phyloP scores from a whole-genome alignment of 108 stramenopile species.

The Nannochloropsis gaditana region DNA sequence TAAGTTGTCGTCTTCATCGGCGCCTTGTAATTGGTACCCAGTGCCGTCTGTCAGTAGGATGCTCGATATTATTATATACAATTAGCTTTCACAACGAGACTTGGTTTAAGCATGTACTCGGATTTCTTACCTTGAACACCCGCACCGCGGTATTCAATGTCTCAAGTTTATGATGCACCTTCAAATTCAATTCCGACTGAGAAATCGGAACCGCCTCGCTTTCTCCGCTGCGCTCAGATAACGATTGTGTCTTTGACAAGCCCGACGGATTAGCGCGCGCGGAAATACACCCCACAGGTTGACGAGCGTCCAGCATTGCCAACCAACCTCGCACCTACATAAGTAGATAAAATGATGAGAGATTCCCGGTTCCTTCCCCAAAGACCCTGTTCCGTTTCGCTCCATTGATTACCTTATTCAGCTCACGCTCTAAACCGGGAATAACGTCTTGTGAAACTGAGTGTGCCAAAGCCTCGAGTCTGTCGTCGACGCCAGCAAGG shows the following conservation, averaged over 20 bases:
- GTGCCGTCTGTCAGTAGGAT: neutral
- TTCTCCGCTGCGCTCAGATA: no score
- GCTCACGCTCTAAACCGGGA: neutral
- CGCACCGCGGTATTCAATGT: neutral
- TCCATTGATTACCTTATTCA: neutral
- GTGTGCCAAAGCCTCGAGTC: neutral
- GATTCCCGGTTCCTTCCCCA: neutral
- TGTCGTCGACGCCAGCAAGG: neutral
- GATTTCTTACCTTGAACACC: neutral
- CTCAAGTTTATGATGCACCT: neutral
- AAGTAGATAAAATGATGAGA: neutral
- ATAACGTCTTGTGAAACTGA: slow-evolving; percentile 4
- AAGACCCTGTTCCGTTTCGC: neutral
- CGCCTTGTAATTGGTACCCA: neutral
- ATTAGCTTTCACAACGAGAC: no score
- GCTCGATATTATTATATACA: neutral
- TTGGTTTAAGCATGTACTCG: neutral
- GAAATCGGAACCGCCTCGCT: no score
- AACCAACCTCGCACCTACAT: slow-evolving; percentile 1
- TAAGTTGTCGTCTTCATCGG: neutral
- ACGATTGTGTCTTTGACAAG: no score
- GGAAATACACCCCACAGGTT: neutral
- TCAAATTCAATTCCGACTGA: no score
- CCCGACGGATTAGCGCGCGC: no score
- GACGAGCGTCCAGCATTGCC: neutral